Evolutionary conservation across 306 rosid species (phyloP), one percentile per base, ranked within the genome.

Genomic region (Glycyrrhiza uralensis): DNA sequence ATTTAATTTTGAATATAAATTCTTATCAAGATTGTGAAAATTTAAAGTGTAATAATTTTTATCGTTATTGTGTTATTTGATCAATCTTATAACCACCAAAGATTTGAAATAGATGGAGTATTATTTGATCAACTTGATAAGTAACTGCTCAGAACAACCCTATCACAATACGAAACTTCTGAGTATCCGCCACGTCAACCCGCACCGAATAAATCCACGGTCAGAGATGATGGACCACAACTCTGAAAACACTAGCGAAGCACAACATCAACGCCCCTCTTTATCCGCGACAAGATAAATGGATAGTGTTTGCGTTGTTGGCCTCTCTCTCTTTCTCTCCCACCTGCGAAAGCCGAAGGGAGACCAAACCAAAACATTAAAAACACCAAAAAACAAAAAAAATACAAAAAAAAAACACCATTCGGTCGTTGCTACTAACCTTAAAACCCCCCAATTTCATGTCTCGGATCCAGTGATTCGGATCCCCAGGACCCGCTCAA

Each of bases 251-350:
- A 11, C 0, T 4, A 51, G 66, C 73, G 70, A 42, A 0, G 60
- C 56, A 79, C 0, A 5, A 1, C 0, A 69, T 38, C 29, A 41
- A 0, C n/a, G 7, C 42, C 26, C 30, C 28, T 28, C 62, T 38
- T 79, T 79, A 88, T 90, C 90, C 68, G 20, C 79, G 79, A 79
- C 86, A 56, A 50, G 82, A 74, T 88, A 74, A 79, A 88, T 86
- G 92, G 93, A 88, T 88, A 83, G 87, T 72, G 91, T 83, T n/a
- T 72, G 52, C 60, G 22, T 46, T 23, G 24, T 56, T 38, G 11
- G 24, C 11, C 61, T 0, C 11, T 42, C 62, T 76, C 55, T 69
- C 80, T 85, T 13, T 83, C 85, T 72, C 80, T 81, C 83, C 76
- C 87, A 28, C 66, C 84, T 71, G 80, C 87, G 72, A 82, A 84